Evolutionary conservation across 1,284 basidiomycete genomes (phyloP), one percentile per base, ranked within the genome.

Genomic region (Sparassis latifolia): DNA sequence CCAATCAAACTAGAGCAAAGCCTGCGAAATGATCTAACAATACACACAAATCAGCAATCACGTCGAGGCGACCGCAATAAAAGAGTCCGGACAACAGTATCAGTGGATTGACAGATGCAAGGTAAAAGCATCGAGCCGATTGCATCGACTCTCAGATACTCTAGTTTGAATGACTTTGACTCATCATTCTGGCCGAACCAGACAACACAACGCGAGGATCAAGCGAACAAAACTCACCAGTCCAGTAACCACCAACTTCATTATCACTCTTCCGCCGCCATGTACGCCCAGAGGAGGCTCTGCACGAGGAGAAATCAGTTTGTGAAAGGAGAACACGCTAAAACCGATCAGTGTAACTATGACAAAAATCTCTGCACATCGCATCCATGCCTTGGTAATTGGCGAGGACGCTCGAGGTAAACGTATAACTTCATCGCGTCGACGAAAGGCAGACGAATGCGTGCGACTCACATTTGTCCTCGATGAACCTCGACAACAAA

Each of bases 311-410:
- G 20, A 20, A 20, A 20, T 20, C 20, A 20, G 20, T 20, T 20
- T 20, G 20, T 20, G 20, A 20, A 20, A 20, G 20, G 20, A 20
- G 20, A 20, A 20, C 20, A 39, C 5, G 28, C 30, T 45, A 58
- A 61, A 69, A 79, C 79, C 74, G 75, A 80, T 88, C 86, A 88
- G 86, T 84, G 86, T 89, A 89, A 89, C 86, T 88, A 89, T 89
- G 86, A 89, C 86, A 86, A 75, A 75, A 75, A 61, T 69, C 39
- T 58, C 71, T 67, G 10, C 74, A 69, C 74, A 80, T 74, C 61
- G 75, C 66, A 60, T 60, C 70, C 62, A 66, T 62, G 67, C 68
- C 71, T 71, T 75, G 76, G 78, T 79, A 76, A 66, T 68, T 64
- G 56, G 58, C 62, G 59, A 58, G 63, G 69, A 67, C 69, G 67